Evolutionary conservation across 73 alveolate genomes (phyloP).

Genomic region (Loxodes magnus): DNA sequence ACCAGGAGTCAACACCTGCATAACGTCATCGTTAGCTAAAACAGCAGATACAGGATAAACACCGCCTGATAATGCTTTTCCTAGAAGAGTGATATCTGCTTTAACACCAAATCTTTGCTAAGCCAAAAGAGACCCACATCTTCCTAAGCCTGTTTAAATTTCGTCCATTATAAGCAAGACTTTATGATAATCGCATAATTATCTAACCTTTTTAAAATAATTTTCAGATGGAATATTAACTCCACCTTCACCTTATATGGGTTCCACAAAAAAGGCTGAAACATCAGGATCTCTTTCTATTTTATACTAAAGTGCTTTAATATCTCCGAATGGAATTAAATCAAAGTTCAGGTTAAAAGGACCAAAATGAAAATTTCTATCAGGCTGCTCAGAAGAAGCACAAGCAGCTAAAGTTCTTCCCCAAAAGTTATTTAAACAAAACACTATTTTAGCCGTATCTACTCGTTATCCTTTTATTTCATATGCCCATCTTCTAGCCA

Average conservation of each 20-base stretch:
- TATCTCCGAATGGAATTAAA: constrained; percentile 58
- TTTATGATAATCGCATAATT: constrained; percentile 59
- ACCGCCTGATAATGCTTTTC: constrained; percentile 89
- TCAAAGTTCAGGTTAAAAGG: constrained; percentile 87
- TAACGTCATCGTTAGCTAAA: constrained; percentile 57
- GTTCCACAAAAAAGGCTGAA: constrained; percentile 69
- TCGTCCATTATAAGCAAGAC: constrained; percentile 80
- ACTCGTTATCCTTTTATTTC: constrained; percentile 70
- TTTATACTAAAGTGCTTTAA: constrained; percentile 52
- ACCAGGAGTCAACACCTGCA: constrained; percentile 48
- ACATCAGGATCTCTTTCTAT: constrained; percentile 36
- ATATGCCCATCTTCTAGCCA: constrained; percentile 95
- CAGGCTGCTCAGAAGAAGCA: constrained; percentile 75
- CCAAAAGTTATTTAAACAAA: constrained; percentile 81
- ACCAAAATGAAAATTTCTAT: constrained; percentile 69
- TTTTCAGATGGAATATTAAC: constrained; percentile 73
- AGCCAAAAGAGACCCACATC: constrained; percentile 85
- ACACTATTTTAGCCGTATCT: constrained; percentile 50
- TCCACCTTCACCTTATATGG: constrained; percentile 96
- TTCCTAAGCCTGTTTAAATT: constrained; percentile 85
- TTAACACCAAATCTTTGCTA: constrained; percentile 54
- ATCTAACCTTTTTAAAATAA: constrained; percentile 25
- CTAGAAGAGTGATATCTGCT: constrained; percentile 30
- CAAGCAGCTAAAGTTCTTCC: constrained; percentile 91
- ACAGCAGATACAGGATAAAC: constrained; percentile 76